These are phyloP conservation scores for Auxenochlorella pyrenoidosa DNA, from an alignment of 139 green algal genomes.

Conservation along the genomic window DNA sequence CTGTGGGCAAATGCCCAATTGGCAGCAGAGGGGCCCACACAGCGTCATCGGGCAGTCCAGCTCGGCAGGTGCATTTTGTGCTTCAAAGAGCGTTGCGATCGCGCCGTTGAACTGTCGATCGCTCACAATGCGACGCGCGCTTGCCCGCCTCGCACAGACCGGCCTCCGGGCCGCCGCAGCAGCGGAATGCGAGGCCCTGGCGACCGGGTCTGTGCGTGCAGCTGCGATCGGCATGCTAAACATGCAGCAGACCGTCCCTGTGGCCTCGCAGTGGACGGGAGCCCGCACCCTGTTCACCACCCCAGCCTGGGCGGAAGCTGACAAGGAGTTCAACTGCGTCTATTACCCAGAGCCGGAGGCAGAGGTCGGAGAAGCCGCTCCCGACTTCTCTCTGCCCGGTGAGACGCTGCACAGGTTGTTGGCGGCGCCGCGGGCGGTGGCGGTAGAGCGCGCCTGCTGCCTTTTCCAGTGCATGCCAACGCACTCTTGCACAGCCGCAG, in stretches of 20 bases:
- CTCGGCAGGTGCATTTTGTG: background rate
- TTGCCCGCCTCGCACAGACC: background rate
- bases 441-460: background rate
- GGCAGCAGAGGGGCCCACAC: background rate
- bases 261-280: background rate
- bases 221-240: no score
- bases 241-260: background rate
- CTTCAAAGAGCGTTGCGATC: background rate
- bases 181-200: background rate
- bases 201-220: background rate
- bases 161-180: background rate
- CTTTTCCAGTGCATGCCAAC: background rate
- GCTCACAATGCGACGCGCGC: background rate
- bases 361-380: constrained; percentile 56
- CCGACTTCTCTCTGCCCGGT: constrained; percentile 65
- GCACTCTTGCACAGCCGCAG: background rate
- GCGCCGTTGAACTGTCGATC: background rate
- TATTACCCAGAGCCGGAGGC: constrained; percentile 60
- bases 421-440: background rate
- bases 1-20: background rate
- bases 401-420: background rate
- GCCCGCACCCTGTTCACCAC: background rate
- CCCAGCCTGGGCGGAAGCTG: background rate
- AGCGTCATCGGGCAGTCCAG: no score
- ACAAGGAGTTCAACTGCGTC: constrained; percentile 38